These are phyloP conservation scores for Candida manassasensis DNA, from an alignment of 805 yeast species.

Conservation along the genomic window DNA sequence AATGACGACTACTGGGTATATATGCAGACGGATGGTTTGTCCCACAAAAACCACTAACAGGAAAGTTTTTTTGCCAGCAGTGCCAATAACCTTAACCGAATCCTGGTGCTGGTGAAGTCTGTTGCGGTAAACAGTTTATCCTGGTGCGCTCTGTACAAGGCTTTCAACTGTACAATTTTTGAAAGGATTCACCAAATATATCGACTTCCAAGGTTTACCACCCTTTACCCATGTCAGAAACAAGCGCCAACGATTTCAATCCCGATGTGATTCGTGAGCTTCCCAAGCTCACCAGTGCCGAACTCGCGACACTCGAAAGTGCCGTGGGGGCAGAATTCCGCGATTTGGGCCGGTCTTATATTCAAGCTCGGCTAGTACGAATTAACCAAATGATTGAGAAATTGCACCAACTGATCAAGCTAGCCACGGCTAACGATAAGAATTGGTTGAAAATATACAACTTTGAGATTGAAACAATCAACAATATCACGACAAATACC, in stretches of 20 bases:
- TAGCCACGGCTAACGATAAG: conserved; percentile 23
- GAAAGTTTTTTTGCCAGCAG: too few species aligned
- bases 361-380: conserved; percentile 25
- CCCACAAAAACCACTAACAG: too few species aligned
- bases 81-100: too few species aligned
- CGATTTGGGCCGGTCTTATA: conserved; percentile 19
- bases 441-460: conserved; percentile 29
- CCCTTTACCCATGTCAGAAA: too few species aligned
- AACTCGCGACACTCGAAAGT: conserved; percentile 19
- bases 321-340: conserved; percentile 21
- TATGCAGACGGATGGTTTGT: too few species aligned
- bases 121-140: too few species aligned
- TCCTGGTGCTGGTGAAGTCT: too few species aligned
- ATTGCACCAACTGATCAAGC: conserved; percentile 21
- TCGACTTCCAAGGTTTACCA: too few species aligned
- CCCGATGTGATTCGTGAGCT: conserved; percentile 9
- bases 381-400: conserved; percentile 21
- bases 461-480: conserved; percentile 32
- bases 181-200: too few species aligned
- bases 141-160: too few species aligned
- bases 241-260: not conserved
- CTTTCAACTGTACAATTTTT: too few species aligned
- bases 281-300: conserved; percentile 19
- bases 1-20: too few species aligned
- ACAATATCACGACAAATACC: conserved; percentile 25